Evolutionary conservation across 2,329 filamentous ascomycete genomes (phyloP).

Genomic region (Cytospora chrysosperma): DNA sequence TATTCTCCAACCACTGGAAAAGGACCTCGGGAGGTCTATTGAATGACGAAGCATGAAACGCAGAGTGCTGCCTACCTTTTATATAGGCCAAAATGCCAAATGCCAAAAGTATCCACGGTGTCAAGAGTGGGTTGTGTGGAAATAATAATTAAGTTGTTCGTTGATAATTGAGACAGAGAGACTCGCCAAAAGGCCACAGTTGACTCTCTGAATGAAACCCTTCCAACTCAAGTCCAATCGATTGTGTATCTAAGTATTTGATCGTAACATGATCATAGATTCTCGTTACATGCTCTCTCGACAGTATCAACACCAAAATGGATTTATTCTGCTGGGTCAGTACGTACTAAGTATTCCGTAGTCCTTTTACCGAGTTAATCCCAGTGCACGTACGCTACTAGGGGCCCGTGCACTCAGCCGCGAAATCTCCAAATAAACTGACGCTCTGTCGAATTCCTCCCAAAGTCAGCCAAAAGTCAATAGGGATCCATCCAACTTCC

Average conservation of each 20-base stretch:
- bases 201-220: not conserved
- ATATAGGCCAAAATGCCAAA: not conserved
- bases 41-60: constrained; percentile 24
- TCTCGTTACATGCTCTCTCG: not conserved
- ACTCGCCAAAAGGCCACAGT: not conserved
- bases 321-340: not conserved
- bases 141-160: not conserved
- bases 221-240: not conserved
- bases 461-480: not conserved
- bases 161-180: not conserved
- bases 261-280: too few species aligned
- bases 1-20: not conserved
- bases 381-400: not conserved
- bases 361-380: not conserved
- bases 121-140: not conserved
- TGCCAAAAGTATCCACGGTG: too few species aligned
- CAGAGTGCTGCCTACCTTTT: not conserved
- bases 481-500: constrained; percentile 2
- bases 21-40: constrained; percentile 13
- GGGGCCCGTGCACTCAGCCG: constrained; percentile 18
- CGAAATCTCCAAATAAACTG: constrained; percentile 9
- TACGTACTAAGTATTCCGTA: too few species aligned
- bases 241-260: too few species aligned
- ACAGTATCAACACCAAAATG: not conserved
- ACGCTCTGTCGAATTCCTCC: not conserved